Percentiles rank a stretch among this genome's conserved stretches.
Evolutionary conservation across 1,284 basidiomycete species (phyloP).

Genomic region (Ceratorhiza oryzae-sativae): DNA sequence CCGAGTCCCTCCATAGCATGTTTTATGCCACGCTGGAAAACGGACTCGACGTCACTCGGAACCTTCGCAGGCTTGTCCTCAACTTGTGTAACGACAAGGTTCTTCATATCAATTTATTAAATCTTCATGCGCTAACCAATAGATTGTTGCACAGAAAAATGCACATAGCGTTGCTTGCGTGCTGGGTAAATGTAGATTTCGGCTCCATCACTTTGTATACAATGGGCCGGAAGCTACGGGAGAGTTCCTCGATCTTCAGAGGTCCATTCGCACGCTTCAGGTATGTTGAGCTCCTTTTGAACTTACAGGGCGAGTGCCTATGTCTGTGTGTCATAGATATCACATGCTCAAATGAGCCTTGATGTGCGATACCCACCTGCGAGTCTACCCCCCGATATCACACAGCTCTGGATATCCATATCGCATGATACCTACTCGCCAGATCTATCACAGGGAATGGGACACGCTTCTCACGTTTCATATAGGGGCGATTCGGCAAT

Average conservation of each 20-base stretch:
- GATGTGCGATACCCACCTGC: not conserved
- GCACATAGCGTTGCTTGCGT: not conserved
- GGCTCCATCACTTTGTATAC: slow-evolving; percentile 34
- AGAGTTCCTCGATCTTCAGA: slow-evolving; percentile 26
- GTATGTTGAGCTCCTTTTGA: not conserved
- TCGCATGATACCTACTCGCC: not conserved
- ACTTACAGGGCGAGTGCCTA: not conserved
- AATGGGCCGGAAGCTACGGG: slow-evolving; percentile 1
- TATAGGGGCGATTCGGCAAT: not conserved
- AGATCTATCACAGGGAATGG: not conserved
- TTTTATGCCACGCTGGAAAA: slow-evolving; percentile 23
- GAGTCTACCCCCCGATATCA: slow-evolving; percentile 12
- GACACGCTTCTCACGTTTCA: slow-evolving; percentile 19
- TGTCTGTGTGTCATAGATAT: not conserved
- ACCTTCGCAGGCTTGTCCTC: slow-evolving; percentile 21
- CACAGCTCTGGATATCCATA: slow-evolving; percentile 23
- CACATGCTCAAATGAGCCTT: not conserved
- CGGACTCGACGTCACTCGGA: slow-evolving; percentile 24
- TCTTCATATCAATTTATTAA: no score
- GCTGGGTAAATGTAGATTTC: slow-evolving; percentile 20
- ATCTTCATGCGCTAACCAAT: no score
- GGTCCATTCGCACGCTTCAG: slow-evolving; percentile 32
- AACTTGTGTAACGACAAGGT: slow-evolving; percentile 14
- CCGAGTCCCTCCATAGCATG: slow-evolving; percentile 2
- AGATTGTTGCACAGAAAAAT: not conserved